Percentiles rank a stretch among this genome's conserved stretches.
Evolutionary conservation across 257 asterid species (phyloP).

Genomic region (Asclepias syriaca): DNA sequence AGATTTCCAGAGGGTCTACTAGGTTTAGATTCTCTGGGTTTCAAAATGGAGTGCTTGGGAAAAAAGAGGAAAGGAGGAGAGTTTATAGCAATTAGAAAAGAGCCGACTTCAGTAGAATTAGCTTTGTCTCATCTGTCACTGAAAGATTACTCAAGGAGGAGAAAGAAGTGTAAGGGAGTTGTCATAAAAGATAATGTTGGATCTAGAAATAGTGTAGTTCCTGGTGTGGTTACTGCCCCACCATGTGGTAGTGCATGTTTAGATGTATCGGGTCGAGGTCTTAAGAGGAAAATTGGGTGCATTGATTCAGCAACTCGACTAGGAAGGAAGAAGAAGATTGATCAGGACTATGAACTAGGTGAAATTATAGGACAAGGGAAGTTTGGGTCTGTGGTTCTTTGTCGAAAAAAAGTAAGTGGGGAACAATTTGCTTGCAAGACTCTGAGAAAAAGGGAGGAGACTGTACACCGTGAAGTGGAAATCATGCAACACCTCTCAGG

Average conservation of each 20-base stretch:
- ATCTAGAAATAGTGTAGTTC: constrained; percentile 41
- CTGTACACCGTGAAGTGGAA: constrained; percentile 88
- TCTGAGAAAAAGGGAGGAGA: constrained; percentile 72
- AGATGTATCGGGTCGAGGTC: constrained; percentile 57
- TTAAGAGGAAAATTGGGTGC: constrained; percentile 88
- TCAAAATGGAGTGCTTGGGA: constrained; percentile 40
- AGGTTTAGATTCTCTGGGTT: constrained; percentile 2
- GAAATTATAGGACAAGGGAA: constrained; percentile 66
- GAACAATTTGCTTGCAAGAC: constrained; percentile 84
- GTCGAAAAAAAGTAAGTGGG: constrained; percentile 57
- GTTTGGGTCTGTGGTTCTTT: constrained; percentile 71
- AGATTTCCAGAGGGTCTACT: constrained; percentile 9
- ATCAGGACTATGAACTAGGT: constrained; percentile 57
- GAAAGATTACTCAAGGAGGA: constrained; percentile 65
- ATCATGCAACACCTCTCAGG: constrained; percentile 96
- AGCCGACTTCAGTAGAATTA: constrained; percentile 23
- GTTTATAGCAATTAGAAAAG: constrained; percentile 14
- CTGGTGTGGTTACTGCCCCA: constrained; percentile 76
- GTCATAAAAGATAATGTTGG: constrained; percentile 33
- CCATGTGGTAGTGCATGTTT: constrained; percentile 54
- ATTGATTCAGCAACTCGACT: constrained; percentile 68
- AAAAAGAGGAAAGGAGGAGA: constrained; percentile 72
- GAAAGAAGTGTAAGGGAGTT: constrained; percentile 67
- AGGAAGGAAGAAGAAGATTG: constrained; percentile 83
- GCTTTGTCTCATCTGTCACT: constrained; percentile 63